phyloP scores from a whole-genome alignment of 768 basidiomycete genomes.

The Mycena chlorophos region DNA sequence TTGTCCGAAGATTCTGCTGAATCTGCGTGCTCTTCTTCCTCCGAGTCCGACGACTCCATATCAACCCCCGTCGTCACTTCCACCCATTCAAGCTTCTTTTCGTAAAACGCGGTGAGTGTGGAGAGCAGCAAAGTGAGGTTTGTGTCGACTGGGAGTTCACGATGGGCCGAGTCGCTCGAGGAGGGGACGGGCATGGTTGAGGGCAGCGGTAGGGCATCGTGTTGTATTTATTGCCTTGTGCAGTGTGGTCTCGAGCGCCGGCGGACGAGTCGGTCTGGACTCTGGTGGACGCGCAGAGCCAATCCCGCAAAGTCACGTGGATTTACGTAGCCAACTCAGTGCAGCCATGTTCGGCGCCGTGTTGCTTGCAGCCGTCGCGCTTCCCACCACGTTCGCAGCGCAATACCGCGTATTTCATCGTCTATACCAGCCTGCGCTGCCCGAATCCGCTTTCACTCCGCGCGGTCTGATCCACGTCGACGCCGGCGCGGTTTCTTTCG shows the following conservation, averaged over 20 bases:
- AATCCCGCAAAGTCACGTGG: neutral
- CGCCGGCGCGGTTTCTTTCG: conserved; percentile 37
- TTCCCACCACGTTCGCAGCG: conserved; percentile 7
- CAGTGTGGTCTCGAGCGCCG: neutral
- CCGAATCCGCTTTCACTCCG: conserved; percentile 39
- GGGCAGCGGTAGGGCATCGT: neutral
- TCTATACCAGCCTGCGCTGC: conserved; percentile 47
- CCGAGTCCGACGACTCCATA: conserved; percentile 12
- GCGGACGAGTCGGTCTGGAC: neutral
- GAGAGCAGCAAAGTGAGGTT: conserved; percentile 11
- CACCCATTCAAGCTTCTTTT: conserved; percentile 18
- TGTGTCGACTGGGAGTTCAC: neutral
- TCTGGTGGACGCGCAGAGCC: neutral
- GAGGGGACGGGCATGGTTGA: neutral
- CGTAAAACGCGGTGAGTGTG: conserved; percentile 20
- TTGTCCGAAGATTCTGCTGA: too few species aligned
- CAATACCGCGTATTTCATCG: conserved; percentile 46
- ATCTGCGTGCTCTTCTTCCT: conserved; percentile 13
- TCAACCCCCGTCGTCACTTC: conserved; percentile 6
- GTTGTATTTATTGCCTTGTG: neutral
- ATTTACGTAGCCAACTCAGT: neutral
- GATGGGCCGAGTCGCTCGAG: neutral
- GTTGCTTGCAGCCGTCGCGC: neutral
- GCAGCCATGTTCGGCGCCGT: neutral
- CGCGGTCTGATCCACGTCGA: conserved; percentile 44